phyloP scores from a whole-genome alignment of 768 basidiomycete species.

The Tephrocybe sp. region DNA sequence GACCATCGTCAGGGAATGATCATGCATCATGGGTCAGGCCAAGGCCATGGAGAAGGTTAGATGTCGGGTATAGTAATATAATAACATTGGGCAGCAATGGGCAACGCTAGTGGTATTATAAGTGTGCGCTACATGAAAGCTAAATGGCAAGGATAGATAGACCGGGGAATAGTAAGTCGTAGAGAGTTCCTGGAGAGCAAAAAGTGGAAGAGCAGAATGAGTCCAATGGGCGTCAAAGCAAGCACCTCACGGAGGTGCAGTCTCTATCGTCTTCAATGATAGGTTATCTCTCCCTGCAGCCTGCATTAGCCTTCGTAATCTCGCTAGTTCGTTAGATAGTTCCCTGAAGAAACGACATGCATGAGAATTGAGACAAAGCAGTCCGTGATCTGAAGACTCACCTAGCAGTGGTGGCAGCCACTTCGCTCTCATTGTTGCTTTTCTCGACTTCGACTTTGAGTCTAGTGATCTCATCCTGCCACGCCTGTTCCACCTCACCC shows the following conservation, averaged over 20 bases:
- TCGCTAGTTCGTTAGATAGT: conserved; percentile 62
- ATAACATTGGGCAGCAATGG: conserved; percentile 7
- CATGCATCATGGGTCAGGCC: not conserved
- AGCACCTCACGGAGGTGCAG: conserved; percentile 10
- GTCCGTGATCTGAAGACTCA: conserved; percentile 31
- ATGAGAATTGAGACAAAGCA: conserved; percentile 7
- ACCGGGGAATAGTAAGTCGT: not conserved
- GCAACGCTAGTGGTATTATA: conserved; percentile 16
- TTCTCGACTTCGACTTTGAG: conserved; percentile 56
- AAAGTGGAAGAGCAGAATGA: not conserved
- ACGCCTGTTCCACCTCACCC: conserved; percentile 60
- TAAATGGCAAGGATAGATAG: conserved; percentile 15
- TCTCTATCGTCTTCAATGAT: conserved; percentile 12
- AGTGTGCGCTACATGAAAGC: conserved; percentile 18
- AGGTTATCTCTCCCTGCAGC: conserved; percentile 36
- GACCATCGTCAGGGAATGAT: too few species aligned
- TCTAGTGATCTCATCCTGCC: conserved; percentile 54
- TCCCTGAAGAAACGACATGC: conserved; percentile 35
- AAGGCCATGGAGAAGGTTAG: not conserved
- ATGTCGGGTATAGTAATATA: conserved; percentile 12
- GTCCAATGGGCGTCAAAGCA: not conserved
- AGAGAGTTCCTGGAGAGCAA: not conserved
- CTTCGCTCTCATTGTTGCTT: conserved; percentile 54
- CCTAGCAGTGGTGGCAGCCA: conserved; percentile 63
- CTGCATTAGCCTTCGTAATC: conserved; percentile 75